These are phyloP conservation scores for Kodamaea suecica DNA, from an alignment of 1,139 yeast genomes.

Conservation along the genomic window DNA sequence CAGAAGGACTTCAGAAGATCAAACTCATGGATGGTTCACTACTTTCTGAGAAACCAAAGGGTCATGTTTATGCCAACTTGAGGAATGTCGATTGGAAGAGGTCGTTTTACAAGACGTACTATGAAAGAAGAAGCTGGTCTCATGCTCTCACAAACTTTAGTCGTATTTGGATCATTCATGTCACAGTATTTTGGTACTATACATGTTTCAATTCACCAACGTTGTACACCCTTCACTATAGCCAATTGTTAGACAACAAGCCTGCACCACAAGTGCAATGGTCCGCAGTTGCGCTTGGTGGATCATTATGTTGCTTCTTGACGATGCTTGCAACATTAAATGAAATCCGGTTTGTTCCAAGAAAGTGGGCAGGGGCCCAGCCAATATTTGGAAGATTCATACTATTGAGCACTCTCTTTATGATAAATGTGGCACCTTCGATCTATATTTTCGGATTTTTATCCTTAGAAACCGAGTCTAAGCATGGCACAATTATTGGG, in stretches of 20 bases:
- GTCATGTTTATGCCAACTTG: neutral
- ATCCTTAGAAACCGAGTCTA: conserved; percentile 50
- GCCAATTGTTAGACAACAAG: conserved; percentile 54
- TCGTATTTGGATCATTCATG: conserved; percentile 80
- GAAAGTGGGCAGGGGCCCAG: conserved; percentile 66
- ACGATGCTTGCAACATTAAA: conserved; percentile 60
- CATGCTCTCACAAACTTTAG: conserved; percentile 76
- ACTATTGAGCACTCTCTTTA: conserved; percentile 40
- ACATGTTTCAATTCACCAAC: conserved; percentile 77
- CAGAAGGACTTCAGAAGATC: conserved; percentile 55
- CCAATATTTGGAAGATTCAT: conserved; percentile 43
- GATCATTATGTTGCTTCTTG: conserved; percentile 62
- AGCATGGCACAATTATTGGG: conserved; percentile 49
- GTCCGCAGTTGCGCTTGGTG: conserved; percentile 69
- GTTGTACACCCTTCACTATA: conserved; percentile 62
- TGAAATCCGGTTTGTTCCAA: conserved; percentile 66
- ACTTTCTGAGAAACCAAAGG: conserved; percentile 34
- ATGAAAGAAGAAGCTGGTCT: conserved; percentile 73
- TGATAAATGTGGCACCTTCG: conserved; percentile 59
- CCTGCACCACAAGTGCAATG: conserved; percentile 64
- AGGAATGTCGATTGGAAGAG: conserved; percentile 53
- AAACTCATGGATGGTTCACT: conserved; percentile 35
- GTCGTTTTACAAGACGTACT: conserved; percentile 68
- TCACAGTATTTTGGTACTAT: conserved; percentile 77
- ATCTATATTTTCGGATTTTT: conserved; percentile 54